These are phyloP conservation scores for Hebeloma cylindrosporum DNA, from an alignment of 768 basidiomycete species.

Conservation along the genomic window DNA sequence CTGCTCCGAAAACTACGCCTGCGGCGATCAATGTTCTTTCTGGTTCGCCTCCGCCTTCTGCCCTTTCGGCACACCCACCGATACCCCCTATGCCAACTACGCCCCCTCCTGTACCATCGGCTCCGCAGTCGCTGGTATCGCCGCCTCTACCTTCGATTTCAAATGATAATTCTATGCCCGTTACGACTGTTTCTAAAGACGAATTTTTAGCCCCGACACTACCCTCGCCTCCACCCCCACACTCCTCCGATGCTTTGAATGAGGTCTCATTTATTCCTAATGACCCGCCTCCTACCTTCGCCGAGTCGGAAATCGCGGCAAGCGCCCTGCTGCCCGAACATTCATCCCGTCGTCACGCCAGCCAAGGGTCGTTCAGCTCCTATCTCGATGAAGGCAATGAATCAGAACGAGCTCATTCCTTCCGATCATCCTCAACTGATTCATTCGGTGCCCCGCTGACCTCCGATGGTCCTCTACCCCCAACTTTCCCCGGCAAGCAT, in stretches of 20 bases:
- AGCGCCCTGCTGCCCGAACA: not conserved
- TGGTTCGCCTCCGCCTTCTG: slow-evolving; percentile 5
- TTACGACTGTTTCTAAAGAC: not conserved
- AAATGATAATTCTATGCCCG: slow-evolving; percentile 6
- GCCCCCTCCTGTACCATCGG: slow-evolving; percentile 6
- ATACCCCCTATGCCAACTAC: slow-evolving; percentile 14
- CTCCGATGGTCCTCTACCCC: slow-evolving; percentile 30
- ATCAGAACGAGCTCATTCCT: slow-evolving; percentile 34
- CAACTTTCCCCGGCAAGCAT: slow-evolving; percentile 37
- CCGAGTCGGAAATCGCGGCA: not conserved
- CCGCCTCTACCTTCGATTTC: slow-evolving; percentile 9
- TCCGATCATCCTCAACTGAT: slow-evolving; percentile 49
- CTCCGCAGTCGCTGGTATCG: slow-evolving; percentile 7
- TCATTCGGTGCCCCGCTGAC: slow-evolving; percentile 49
- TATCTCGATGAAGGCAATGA: slow-evolving; percentile 5
- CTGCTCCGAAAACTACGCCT: slow-evolving; percentile 5
- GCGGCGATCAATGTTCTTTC: not conserved
- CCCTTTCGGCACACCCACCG: slow-evolving; percentile 6
- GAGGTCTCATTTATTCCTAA: not conserved
- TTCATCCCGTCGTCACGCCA: not conserved
- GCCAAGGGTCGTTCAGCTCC: slow-evolving; percentile 9
- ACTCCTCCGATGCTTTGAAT: slow-evolving; percentile 2
- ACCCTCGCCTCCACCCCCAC: slow-evolving; percentile 8
- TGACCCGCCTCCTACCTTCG: not conserved
- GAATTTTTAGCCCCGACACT: not conserved